A percentile compares a stretch with the other conserved stretches of the same genome.
Conservation (phyloP, 1,284 basidiomycete species). For the Leccinum angustisporum region DNA sequence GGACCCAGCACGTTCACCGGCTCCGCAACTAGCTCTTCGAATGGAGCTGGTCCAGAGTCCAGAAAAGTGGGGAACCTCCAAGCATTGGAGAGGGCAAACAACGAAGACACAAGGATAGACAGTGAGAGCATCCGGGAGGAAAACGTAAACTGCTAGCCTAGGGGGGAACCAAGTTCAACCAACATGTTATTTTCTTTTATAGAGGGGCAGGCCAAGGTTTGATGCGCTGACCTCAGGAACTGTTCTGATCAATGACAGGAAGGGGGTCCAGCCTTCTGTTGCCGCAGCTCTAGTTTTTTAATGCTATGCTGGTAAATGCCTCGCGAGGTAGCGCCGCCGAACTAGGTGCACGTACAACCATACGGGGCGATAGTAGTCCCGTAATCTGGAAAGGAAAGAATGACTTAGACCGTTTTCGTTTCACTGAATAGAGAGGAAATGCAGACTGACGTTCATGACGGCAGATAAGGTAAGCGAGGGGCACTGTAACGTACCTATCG, state of each 20-base stretch:
- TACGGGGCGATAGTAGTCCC: neutral
- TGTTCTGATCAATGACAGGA: neutral
- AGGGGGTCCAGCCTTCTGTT: neutral
- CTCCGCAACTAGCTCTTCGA: neutral
- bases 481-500: neutral
- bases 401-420: neutral
- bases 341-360: neutral
- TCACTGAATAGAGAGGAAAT: no score
- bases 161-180: neutral
- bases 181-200: conserved; percentile 13
- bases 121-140: neutral
- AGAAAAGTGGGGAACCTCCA: neutral
- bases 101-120: neutral
- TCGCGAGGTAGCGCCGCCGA: neutral
- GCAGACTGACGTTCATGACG: neutral
- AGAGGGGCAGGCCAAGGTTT: neutral
- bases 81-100: neutral
- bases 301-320: neutral
- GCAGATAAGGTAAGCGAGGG: neutral
- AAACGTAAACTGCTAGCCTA: neutral
- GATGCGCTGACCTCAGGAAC: neutral
- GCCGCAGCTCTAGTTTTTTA: neutral
- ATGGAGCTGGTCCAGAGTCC: neutral
- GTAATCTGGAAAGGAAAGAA: neutral
- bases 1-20: conserved; percentile 18